Evolutionary conservation across 108 stramenopile genomes (phyloP), one percentile per base, ranked within the genome.

Genomic region (Nitzschia putrida): DNA sequence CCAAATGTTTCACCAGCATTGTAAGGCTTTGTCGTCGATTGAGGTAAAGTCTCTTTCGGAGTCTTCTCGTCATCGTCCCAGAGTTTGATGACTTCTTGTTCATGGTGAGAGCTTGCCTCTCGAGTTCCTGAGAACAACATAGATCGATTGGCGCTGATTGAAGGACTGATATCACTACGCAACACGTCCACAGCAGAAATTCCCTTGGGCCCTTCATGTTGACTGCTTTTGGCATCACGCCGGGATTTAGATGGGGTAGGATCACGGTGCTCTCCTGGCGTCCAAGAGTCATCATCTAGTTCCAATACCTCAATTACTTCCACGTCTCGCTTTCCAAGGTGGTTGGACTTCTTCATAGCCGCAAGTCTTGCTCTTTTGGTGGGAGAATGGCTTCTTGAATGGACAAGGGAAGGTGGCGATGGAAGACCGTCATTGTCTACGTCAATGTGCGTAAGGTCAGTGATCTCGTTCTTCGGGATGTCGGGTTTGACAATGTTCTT

Each of bases 251-350:
- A 45, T 45, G 61, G 61, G 10, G 61, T 24, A 8, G n/a, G 61
- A 39, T 63, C 44, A 8, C 44, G n/a, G 43, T 3, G 38, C 34
- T 52, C 65, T 25, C 41, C 72, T 1, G 72, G 72, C 11, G 63
- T 72, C 72, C 72, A 72, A 5, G 72, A 72, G 21, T 72, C 72
- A 64, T 72, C 72, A 47, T 72, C 72, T 10, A 72, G 49, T 25
- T 61, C 61, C 11, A 72, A 45, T 8, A 72, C 72, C 25, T 72
- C 72, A 72, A 72, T 72, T 44, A 72, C 51, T 43, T 72, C 72
- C 3, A 64, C 23, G 7, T 63, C 61, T 44, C 23, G 44, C 10
- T 47, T 63, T 22, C 61, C 61, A 25, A 47, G 18, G 22, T 20
- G 18, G 22, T 20, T 39, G 13, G 37, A 20, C 44, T 47, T 63